Evolutionary conservation across 805 yeast genomes (phyloP).

Genomic region (Monosporozyma unispora): DNA sequence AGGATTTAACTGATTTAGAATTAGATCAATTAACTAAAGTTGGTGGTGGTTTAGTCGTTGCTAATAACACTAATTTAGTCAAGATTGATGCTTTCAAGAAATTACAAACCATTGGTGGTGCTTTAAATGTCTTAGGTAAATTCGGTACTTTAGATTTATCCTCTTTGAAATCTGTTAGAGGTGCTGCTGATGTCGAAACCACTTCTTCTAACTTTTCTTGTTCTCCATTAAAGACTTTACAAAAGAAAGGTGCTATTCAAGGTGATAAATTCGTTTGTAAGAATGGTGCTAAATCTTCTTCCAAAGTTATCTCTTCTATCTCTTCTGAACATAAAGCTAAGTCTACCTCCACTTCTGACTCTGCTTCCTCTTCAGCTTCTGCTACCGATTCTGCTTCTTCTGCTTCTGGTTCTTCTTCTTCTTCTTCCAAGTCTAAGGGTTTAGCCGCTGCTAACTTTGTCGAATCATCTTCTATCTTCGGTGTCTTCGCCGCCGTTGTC

Average conservation of each 20-base stretch:
- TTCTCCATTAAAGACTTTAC: slow-evolving; percentile 59
- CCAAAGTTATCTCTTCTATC: slow-evolving; percentile 31
- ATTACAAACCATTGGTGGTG: slow-evolving; percentile 76
- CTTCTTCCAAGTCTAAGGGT: slow-evolving; percentile 23
- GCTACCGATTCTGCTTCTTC: slow-evolving; percentile 4
- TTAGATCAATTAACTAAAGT: slow-evolving; percentile 61
- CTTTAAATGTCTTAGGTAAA: slow-evolving; percentile 71
- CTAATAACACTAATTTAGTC: slow-evolving; percentile 70
- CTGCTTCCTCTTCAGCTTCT: slow-evolving; percentile 5
- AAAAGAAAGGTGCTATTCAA: slow-evolving; percentile 73
- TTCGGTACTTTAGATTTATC: slow-evolving; percentile 74
- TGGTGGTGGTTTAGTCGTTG: slow-evolving; percentile 90
- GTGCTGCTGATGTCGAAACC: slow-evolving; percentile 83
- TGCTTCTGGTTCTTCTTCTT: slow-evolving; percentile 10
- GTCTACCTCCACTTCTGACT: neutral
- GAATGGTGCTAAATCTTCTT: slow-evolving; percentile 47
- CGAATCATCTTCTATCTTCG: slow-evolving; percentile 37
- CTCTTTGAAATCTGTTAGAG: slow-evolving; percentile 67
- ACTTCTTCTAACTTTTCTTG: slow-evolving; percentile 69
- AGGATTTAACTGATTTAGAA: slow-evolving; percentile 56
- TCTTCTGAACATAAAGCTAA: slow-evolving; percentile 17
- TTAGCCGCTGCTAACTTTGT: slow-evolving; percentile 28
- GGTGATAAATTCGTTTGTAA: slow-evolving; percentile 81
- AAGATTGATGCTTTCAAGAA: slow-evolving; percentile 64
- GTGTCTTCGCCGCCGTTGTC: slow-evolving; percentile 42